Conservation (phyloP, 164 flowering plant species). For the Warburgia ugandensis region DNA sequence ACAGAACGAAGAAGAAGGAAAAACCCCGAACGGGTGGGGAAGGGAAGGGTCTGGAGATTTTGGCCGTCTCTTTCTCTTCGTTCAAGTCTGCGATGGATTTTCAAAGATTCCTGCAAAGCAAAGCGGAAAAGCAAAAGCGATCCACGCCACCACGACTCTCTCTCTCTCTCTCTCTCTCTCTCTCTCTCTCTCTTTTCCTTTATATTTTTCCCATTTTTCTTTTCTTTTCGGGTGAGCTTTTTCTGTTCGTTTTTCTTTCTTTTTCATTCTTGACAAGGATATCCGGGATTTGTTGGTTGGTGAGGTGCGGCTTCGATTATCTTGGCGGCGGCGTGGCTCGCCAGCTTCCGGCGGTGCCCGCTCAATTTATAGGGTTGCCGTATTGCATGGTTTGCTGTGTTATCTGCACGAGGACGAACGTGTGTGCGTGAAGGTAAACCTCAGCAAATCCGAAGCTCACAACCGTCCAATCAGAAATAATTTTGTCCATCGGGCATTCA, state of each 20-base stretch:
- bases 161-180: not conserved
- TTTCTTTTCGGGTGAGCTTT: not conserved
- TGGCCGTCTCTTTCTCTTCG: not conserved
- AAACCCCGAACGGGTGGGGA: conserved; percentile 13
- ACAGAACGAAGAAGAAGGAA: conserved; percentile 3
- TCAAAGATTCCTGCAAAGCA: conserved; percentile 20
- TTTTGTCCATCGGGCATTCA: no score
- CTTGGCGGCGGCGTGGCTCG: no score
- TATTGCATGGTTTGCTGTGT: no score
- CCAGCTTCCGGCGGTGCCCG: no score
- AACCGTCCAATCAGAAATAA: no score
- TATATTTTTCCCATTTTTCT: not conserved
- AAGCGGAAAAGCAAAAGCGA: conserved; percentile 22
- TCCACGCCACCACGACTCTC: conserved; percentile 1
- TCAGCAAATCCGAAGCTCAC: no score
- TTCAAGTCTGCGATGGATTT: conserved; percentile 8
- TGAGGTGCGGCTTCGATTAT: no score
- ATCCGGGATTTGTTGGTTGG: no score
- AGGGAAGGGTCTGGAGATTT: not conserved
- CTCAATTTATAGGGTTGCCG: no score
- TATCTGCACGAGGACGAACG: no score
- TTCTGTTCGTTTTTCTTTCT: not conserved
- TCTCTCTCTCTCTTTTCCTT: not conserved
- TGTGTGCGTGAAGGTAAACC: no score
- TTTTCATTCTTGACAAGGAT: not conserved